Conservation (phyloP, 352 stramenopile species). For the Thalassiosira exigua region DNA sequence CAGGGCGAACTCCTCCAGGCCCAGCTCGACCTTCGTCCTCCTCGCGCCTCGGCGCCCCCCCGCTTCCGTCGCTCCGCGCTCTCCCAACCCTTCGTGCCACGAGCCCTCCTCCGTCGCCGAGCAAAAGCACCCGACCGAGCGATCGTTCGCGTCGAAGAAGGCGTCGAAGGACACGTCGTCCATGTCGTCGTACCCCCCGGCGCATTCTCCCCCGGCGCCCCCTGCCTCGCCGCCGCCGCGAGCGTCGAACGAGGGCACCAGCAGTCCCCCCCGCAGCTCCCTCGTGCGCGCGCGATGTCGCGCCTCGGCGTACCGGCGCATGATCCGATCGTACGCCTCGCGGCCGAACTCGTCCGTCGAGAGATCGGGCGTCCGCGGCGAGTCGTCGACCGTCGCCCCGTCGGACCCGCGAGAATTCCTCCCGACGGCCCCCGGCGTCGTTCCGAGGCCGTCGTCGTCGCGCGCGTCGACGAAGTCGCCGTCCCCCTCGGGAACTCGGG, state of each 20-base stretch:
- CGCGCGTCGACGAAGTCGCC: conserved; percentile 35
- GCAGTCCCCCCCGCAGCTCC: conserved; percentile 70
- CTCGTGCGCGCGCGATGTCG: conserved; percentile 64
- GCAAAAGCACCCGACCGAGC: conserved; percentile 72
- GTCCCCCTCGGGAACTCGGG: conserved; percentile 9
- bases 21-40: conserved; percentile 65
- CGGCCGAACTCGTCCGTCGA: conserved; percentile 69
- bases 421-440: conserved; percentile 20
- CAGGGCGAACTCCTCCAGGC: conserved; percentile 53
- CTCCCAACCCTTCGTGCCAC: neutral
- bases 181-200: too few species aligned
- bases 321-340: conserved; percentile 68
- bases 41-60: conserved; percentile 15
- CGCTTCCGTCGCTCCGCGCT: neutral
- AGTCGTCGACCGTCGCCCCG: conserved; percentile 1
- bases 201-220: too few species aligned
- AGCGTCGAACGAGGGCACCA: conserved; percentile 67
- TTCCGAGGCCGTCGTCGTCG: conserved; percentile 17
- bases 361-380: too few species aligned
- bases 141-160: conserved; percentile 85
- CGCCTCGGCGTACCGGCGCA: conserved; percentile 79
- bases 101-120: conserved; percentile 54
- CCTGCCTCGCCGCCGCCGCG: too few species aligned
- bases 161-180: conserved; percentile 72
- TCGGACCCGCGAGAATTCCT: conserved; percentile 6